Percentiles rank a stretch among this genome's conserved stretches.
phyloP scores from a whole-genome alignment of 139 green algal genomes.

The Chlorella sp. region DNA sequence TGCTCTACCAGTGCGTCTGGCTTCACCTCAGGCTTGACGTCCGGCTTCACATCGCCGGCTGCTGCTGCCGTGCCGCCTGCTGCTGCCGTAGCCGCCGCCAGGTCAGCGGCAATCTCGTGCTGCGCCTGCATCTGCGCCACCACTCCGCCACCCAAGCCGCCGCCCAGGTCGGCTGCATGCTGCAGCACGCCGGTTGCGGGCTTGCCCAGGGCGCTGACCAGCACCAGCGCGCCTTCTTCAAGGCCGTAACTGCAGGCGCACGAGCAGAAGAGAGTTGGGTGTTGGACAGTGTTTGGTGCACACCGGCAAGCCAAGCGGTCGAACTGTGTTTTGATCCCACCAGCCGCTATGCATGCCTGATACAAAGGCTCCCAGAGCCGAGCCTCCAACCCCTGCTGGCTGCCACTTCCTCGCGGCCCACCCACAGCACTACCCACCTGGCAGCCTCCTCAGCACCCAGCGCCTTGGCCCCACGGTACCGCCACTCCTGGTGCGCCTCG shows the following conservation, averaged over 20 bases:
- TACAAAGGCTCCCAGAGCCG: too few species aligned
- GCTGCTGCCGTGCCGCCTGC: not conserved
- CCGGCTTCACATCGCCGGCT: not conserved
- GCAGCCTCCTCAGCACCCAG: constrained; percentile 42
- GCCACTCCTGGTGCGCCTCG: constrained; percentile 68
- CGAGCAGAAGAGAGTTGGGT: not conserved
- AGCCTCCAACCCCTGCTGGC: too few species aligned
- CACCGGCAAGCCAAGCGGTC: too few species aligned
- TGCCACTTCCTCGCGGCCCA: too few species aligned
- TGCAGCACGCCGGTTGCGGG: constrained; percentile 8
- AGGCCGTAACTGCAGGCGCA: constrained; percentile 46
- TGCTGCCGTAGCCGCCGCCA: constrained; percentile 15
- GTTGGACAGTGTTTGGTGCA: too few species aligned
- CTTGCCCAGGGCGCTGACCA: constrained; percentile 42
- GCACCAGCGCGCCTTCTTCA: constrained; percentile 45
- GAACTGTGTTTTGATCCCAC: too few species aligned
- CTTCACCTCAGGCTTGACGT: not conserved
- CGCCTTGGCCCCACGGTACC: constrained; percentile 53
- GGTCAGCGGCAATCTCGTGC: constrained; percentile 14
- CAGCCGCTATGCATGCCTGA: too few species aligned
- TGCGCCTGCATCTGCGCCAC: constrained; percentile 12
- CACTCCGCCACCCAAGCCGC: not conserved
- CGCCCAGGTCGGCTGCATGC: not conserved
- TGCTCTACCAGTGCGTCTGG: not conserved
- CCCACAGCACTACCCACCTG: constrained; percentile 14